Conservation (phyloP, 768 basidiomycete species). For the Chlorophyllum brunneum region DNA sequence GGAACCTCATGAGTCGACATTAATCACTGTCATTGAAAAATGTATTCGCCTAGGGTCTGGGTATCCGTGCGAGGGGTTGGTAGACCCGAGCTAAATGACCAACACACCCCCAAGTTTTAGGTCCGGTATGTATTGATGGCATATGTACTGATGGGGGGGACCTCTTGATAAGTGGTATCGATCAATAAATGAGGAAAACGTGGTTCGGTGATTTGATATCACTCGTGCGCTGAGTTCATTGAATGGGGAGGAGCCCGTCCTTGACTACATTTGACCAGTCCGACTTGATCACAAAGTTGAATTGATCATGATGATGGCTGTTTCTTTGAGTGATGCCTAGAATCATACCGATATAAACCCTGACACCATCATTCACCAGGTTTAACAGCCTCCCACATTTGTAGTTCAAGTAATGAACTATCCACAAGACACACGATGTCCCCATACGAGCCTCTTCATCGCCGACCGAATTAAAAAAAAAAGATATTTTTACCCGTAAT, state of each 20-base stretch:
- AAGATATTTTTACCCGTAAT: not conserved
- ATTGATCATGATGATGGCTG: not conserved
- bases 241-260: not conserved
- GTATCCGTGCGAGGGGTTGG: too few species aligned
- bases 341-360: not conserved
- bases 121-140: not conserved
- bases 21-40: too few species aligned
- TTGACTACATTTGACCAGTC: not conserved
- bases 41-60: too few species aligned
- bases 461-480: not conserved
- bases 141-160: not conserved
- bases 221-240: constrained; percentile 7
- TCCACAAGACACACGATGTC: not conserved
- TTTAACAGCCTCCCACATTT: not conserved
- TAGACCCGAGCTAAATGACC: not conserved
- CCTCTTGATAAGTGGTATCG: constrained; percentile 2
- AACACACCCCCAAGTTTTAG: not conserved
- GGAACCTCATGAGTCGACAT: too few species aligned
- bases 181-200: constrained; percentile 9
- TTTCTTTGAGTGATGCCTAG: not conserved
- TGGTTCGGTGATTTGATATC: constrained; percentile 11
- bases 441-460: not conserved
- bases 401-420: not conserved
- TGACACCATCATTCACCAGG: not conserved
- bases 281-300: not conserved